Evolutionary conservation across 331 rosid species (phyloP).

Genomic region (Spiraea crenata): DNA sequence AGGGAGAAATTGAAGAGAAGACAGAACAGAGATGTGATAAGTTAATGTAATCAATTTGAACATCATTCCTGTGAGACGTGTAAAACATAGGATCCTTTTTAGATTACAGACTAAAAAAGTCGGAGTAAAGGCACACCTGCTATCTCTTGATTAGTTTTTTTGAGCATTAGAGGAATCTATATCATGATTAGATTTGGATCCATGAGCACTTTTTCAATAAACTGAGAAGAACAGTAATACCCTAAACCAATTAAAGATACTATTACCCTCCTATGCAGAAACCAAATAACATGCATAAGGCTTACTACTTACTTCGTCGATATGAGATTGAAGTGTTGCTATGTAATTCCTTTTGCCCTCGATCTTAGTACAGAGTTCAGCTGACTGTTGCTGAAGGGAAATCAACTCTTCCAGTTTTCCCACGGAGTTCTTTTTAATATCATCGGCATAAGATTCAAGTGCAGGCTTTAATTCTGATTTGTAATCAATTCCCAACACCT

Average conservation of each 20-base stretch:
- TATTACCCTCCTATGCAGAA: not conserved
- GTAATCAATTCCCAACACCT: constrained; percentile 78
- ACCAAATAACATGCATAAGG: not conserved
- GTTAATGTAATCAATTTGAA: too few species aligned
- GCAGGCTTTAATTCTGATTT: constrained; percentile 61
- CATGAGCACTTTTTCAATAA: not conserved
- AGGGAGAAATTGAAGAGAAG: too few species aligned
- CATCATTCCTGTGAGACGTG: too few species aligned
- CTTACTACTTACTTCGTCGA: constrained; percentile 56
- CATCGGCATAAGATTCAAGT: constrained; percentile 49
- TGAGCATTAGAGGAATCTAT: not conserved
- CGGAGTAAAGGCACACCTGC: too few species aligned
- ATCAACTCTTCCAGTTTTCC: constrained; percentile 58
- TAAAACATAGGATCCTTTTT: too few species aligned
- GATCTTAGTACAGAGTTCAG: constrained; percentile 49
- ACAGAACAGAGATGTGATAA: too few species aligned
- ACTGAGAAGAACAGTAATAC: too few species aligned
- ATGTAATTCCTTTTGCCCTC: constrained; percentile 55
- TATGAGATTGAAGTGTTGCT: constrained; percentile 38
- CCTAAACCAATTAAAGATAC: not conserved
- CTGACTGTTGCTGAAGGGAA: constrained; percentile 55
- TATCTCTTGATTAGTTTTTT: not conserved
- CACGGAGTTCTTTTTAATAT: constrained; percentile 63
- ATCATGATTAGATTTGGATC: too few species aligned
- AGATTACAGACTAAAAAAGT: too few species aligned